Evolutionary conservation across 768 basidiomycete species (phyloP).

Genomic region (Tylopilus sp.): DNA sequence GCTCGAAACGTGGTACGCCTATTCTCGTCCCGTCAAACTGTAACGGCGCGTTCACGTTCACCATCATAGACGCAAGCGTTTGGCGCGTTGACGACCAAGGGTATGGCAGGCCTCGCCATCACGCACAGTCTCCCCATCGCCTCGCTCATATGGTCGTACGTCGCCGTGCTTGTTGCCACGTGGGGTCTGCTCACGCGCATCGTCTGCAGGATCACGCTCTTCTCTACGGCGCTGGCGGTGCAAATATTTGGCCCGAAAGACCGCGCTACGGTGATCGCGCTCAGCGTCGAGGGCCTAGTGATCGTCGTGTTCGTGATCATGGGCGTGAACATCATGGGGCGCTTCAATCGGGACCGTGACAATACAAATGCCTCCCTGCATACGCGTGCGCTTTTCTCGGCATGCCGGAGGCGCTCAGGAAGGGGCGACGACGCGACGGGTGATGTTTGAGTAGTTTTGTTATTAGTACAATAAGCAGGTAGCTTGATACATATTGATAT

Average conservation of each 20-base stretch:
- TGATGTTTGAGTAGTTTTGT: too few relatives aligned
- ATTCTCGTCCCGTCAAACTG: background rate
- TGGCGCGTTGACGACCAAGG: constrained; percentile 1
- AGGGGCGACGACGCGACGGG: too few relatives aligned
- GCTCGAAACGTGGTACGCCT: constrained; percentile 6
- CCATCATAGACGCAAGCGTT: constrained; percentile 2
- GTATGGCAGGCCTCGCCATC: constrained; percentile 9
- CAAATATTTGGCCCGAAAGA: constrained; percentile 7
- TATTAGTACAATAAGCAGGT: too few relatives aligned
- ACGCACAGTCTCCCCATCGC: too few relatives aligned
- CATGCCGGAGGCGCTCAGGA: too few relatives aligned
- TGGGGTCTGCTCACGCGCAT: constrained; percentile 8
- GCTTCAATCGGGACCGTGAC: too few relatives aligned
- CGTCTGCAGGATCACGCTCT: constrained; percentile 5
- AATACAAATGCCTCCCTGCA: too few relatives aligned
- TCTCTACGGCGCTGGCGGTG: too few relatives aligned
- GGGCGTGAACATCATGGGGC: too few relatives aligned
- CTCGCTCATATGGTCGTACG: too few relatives aligned
- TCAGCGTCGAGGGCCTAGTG: constrained; percentile 2
- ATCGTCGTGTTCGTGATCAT: background rate
- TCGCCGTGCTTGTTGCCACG: constrained; percentile 7
- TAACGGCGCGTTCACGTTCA: background rate
- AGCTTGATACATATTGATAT: too few relatives aligned
- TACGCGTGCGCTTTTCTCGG: too few relatives aligned
- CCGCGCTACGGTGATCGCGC: background rate